phyloP scores from a whole-genome alignment of 805 yeast genomes.

The Candida rishiriensis region DNA sequence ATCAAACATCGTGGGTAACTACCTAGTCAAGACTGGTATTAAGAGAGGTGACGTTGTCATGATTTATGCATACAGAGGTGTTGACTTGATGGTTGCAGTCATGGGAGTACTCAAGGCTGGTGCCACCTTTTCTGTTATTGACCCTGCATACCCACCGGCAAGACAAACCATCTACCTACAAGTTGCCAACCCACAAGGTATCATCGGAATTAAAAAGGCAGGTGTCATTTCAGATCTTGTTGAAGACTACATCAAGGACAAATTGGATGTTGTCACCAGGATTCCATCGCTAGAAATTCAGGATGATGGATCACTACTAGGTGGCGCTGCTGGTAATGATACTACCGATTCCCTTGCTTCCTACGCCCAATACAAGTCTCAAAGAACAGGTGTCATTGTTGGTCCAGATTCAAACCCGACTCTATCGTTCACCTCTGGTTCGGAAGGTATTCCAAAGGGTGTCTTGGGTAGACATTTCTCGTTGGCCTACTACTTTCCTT shows the following conservation, averaged over 20 bases:
- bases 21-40: constrained; percentile 75
- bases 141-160: constrained; percentile 98
- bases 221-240: constrained; percentile 78
- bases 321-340: constrained; percentile 46
- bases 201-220: constrained; percentile 87
- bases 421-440: constrained; percentile 92
- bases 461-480: constrained; percentile 97
- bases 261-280: constrained; percentile 66
- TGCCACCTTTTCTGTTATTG: constrained; percentile 96
- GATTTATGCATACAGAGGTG: constrained; percentile 98
- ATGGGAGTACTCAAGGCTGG: constrained; percentile 99
- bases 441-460: constrained; percentile 98
- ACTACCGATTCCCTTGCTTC: constrained; percentile 47
- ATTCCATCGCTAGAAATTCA: constrained; percentile 74
- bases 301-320: constrained; percentile 67
- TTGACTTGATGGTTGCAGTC: constrained; percentile 92
- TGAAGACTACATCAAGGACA: constrained; percentile 67
- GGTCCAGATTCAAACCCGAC: constrained; percentile 99
- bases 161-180: constrained; percentile 90
- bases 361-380: constrained; percentile 41
- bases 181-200: constrained; percentile 90
- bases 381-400: constrained; percentile 81
- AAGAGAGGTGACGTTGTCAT: constrained; percentile 90
- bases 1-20: constrained; percentile 89
- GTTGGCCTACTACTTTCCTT: constrained; percentile 93